Conservation (phyloP, 129 eudicot genomes). For the Tanacetum coccineum region DNA sequence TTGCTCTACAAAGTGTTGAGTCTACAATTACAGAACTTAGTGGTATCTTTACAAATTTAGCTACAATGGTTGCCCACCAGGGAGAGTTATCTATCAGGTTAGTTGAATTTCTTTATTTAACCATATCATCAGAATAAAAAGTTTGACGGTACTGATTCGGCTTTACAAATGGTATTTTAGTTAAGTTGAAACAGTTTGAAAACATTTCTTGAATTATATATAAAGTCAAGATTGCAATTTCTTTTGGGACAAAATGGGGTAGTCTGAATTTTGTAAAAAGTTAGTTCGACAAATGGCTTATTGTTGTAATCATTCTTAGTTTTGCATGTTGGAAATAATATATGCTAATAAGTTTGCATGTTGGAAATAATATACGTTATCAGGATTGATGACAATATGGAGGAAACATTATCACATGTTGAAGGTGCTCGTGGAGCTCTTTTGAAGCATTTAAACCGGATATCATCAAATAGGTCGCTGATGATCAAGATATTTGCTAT, state of each 20-base stretch:
- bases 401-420: conserved; percentile 69
- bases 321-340: neutral
- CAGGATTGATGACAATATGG: conserved; percentile 97
- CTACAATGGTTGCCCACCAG: conserved; percentile 80
- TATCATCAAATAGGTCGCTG: conserved; percentile 86
- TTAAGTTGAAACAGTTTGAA: too few species aligned
- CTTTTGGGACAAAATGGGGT: conserved; percentile 1
- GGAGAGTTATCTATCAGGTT: conserved; percentile 88
- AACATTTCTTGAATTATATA: too few species aligned
- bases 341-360: neutral
- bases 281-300: too few species aligned
- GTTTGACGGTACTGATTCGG: too few species aligned
- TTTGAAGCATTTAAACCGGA: conserved; percentile 56
- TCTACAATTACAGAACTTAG: conserved; percentile 79
- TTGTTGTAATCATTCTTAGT: too few species aligned
- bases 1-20: conserved; percentile 80
- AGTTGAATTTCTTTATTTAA: neutral
- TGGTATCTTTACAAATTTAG: conserved; percentile 76
- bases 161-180: neutral
- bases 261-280: too few species aligned
- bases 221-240: neutral
- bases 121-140: neutral
- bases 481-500: conserved; percentile 66
- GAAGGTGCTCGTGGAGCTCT: conserved; percentile 79
- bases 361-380: neutral